Evolutionary conservation across 2,329 filamentous ascomycete species (phyloP), one percentile per base, ranked within the genome.

Genomic region (Fusarium equiseti): DNA sequence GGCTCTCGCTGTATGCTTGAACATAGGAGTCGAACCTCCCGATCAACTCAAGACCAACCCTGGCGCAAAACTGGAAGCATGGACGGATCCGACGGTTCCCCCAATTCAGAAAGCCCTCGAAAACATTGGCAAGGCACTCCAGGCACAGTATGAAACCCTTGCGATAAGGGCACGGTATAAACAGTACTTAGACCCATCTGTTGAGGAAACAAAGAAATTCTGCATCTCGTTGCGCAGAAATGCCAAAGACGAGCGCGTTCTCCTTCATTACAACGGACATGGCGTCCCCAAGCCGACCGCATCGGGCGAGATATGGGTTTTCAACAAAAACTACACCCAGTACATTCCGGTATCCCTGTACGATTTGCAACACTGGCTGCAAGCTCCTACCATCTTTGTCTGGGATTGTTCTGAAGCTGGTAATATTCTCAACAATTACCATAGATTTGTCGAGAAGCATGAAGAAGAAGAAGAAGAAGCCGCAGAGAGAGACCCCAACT

Each of bases 211-310:
- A 4, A 97, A 97, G 82, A 97, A 97, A 79, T 98, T 98, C 79
- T 97, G 95, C 76, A 91, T 94, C 55, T 97, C 94, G 1, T 84
- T 98, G 31, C 89, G 96, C 32, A 88, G 94, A 68, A 98, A 97
- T 77, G 95, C 96, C 51, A 97, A 98, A 80, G 95, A 98, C 63
- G 96, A 99, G 83, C 88, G 96, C 52, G 94, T 99, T 3, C 84
- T 99, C n/a, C 93, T 99, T 75, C 96, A 99, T 79, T 99, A 99
- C 85, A 99, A 99, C 76, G 96, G 96, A 18, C 96, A 99, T 79
- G 96, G 96, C 49, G 96, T 99, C 13, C 96, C 96, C 2, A 94
- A 98, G 77, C 96, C 96, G 5, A 99, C 96, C 1, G 90, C 92
- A 5, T 98, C 95, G 7, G 96, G 96, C 16, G 96, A 99, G 80